These are phyloP conservation scores for Tylopilus rubrobrunneus DNA, from an alignment of 768 basidiomycete genomes.

Conservation along the genomic window DNA sequence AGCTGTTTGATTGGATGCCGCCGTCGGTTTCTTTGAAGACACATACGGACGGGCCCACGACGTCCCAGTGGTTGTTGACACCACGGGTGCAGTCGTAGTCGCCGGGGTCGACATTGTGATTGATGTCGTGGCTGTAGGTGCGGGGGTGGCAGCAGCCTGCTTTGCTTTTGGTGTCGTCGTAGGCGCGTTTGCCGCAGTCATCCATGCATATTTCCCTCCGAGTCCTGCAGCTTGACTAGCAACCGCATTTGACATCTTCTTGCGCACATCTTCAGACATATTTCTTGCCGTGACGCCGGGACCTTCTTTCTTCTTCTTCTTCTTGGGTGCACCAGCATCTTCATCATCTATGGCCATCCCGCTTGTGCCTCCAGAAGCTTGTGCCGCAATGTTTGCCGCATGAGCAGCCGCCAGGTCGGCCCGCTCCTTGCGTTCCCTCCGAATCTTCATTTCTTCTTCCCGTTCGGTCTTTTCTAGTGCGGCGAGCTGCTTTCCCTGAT, in stretches of 20 bases:
- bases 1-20: constrained; percentile 30
- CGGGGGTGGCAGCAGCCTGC: constrained; percentile 30
- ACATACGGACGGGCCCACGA: constrained; percentile 66
- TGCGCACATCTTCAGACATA: constrained; percentile 88
- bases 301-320: constrained; percentile 77
- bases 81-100: constrained; percentile 31
- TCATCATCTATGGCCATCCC: constrained; percentile 40
- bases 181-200: constrained; percentile 61
- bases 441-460: constrained; percentile 75
- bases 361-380: constrained; percentile 38
- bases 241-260: constrained; percentile 88
- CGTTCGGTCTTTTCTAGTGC: constrained; percentile 75
- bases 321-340: constrained; percentile 64
- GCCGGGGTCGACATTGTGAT: constrained; percentile 27
- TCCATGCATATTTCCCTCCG: constrained; percentile 83
- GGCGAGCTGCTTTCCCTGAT: constrained; percentile 74
- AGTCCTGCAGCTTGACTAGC: constrained; percentile 87
- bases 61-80: constrained; percentile 24
- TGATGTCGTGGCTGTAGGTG: constrained; percentile 25
- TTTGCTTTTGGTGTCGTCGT: constrained; percentile 39
- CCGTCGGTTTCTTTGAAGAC: constrained; percentile 43
- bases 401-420: constrained; percentile 70
- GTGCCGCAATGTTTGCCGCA: constrained; percentile 57
- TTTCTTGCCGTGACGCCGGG: constrained; percentile 83
- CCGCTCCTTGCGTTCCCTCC: constrained; percentile 76